Evolutionary conservation across 139 green algal genomes (phyloP), one percentile per base, ranked within the genome.

Genomic region (Tetradesmus lagerheimii): DNA sequence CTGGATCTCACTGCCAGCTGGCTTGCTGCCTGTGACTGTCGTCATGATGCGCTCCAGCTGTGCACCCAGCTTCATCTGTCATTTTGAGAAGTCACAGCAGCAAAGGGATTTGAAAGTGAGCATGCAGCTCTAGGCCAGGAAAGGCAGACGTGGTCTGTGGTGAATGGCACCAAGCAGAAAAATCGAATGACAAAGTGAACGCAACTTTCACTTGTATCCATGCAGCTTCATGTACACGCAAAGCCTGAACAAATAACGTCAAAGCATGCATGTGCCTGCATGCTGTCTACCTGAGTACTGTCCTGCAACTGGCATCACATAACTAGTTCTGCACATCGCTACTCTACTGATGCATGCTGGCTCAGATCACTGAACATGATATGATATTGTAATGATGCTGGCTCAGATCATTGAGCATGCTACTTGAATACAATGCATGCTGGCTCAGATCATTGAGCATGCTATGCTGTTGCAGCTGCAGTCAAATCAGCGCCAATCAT

Each of bases 21-120:
- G 15, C 29, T 23, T 71, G 45, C 12, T 41, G 35, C 83, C 83
- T 9, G 83, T 88, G 25, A 89, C 85, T 27, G n/a, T 84, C 2
- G 34, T 50, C 39, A 89, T 84, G 31, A 89, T 89, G 71, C 74
- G 85, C 71, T 89, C 85, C 34, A 89, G 43, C 85, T 89, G 85
- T 12, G 71, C 85, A 5, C 85, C 85, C 45, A 89, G 85, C 43
- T 82, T 81, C 31, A 31, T 37, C 85, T 89, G 85, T 71, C 57
- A n/a, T 6, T 71, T 71, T 71, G 20, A 37, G 16, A 34, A 34
- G 11, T 31, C 1, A 34, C 2, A 31, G 18, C 29, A 62, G 35
- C 5, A 62, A 14, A 29, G 76, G n/a, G 4, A 16, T 16, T 12
- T 4, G 4, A 34, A 25, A 50, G 35, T 11, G 4, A 4, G 34